phyloP scores from a whole-genome alignment of 805 yeast species.

The Tetrapisispora arboricola region DNA sequence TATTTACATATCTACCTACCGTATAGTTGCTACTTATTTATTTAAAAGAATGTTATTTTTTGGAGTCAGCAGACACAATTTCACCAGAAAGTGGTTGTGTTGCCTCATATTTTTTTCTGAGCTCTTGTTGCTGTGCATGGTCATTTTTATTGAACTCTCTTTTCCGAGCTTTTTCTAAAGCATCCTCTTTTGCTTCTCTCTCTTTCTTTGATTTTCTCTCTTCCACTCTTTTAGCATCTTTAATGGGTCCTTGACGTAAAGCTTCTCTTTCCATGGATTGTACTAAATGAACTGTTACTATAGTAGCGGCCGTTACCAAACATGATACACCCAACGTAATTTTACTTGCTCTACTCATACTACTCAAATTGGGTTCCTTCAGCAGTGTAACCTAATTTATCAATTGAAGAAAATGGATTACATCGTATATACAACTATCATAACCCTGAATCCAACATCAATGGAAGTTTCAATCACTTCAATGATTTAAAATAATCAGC shows the following conservation, averaged over 20 bases:
- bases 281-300: conserved; percentile 57
- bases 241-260: conserved; percentile 72
- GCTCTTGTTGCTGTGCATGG: conserved; percentile 52
- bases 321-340: conserved; percentile 56
- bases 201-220: conserved; percentile 31
- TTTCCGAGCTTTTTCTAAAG: conserved; percentile 34
- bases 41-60: neutral
- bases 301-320: conserved; percentile 46
- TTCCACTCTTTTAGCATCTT: conserved; percentile 60
- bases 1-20: neutral
- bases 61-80: conserved; percentile 11
- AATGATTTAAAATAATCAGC: too few relatives aligned
- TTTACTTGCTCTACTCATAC: conserved; percentile 78
- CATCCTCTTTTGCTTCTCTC: conserved; percentile 11
- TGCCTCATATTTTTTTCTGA: conserved; percentile 45
- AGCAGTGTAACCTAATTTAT: too few relatives aligned
- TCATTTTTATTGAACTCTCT: conserved; percentile 48
- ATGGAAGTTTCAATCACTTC: too few relatives aligned
- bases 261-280: conserved; percentile 64
- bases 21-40: too few relatives aligned
- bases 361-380: too few relatives aligned
- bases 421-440: too few relatives aligned
- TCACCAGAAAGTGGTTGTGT: conserved; percentile 57
- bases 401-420: too few relatives aligned
- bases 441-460: too few relatives aligned